Evolutionary conservation across 108 stramenopile genomes (phyloP).

Genomic region (Pseudonitzschia multistriata): DNA sequence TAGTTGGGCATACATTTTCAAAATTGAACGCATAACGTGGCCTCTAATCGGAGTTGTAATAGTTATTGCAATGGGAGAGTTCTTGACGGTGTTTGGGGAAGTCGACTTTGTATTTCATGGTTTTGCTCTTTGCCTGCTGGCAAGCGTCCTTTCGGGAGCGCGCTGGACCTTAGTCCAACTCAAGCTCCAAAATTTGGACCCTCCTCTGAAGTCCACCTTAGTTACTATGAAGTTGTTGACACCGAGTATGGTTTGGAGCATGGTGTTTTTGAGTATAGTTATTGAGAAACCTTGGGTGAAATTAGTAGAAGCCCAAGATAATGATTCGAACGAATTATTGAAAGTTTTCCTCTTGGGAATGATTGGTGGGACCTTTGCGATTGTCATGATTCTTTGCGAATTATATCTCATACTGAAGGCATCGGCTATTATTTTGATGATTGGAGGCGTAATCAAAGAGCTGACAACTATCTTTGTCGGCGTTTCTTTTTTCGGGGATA

Average conservation of each 20-base stretch:
- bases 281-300: slow-evolving; percentile 68
- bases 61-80: slow-evolving; percentile 73
- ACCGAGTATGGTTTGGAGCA: slow-evolving; percentile 73
- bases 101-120: slow-evolving; percentile 45
- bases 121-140: slow-evolving; percentile 66
- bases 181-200: slow-evolving; percentile 76
- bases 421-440: slow-evolving; percentile 84
- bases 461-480: slow-evolving; percentile 83
- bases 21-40: slow-evolving; percentile 77
- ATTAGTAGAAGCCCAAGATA: slow-evolving; percentile 36
- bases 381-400: slow-evolving; percentile 86
- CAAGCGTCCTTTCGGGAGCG: slow-evolving; percentile 67
- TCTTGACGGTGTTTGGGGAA: slow-evolving; percentile 70
- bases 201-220: slow-evolving; percentile 75
- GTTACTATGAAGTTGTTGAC: slow-evolving; percentile 79
- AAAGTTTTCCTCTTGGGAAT: slow-evolving; percentile 36
- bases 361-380: slow-evolving; percentile 71
- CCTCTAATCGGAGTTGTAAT: slow-evolving; percentile 62
- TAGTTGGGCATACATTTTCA: slow-evolving; percentile 76
- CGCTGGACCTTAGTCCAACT: slow-evolving; percentile 88
- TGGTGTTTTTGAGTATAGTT: slow-evolving; percentile 62
- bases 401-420: slow-evolving; percentile 84
- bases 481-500: slow-evolving; percentile 69
- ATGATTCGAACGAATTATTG: slow-evolving; percentile 20
- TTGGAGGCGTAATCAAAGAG: slow-evolving; percentile 90